Evolutionary conservation across 805 yeast species (phyloP).

Genomic region (Wickerhamiella dianesei): DNA sequence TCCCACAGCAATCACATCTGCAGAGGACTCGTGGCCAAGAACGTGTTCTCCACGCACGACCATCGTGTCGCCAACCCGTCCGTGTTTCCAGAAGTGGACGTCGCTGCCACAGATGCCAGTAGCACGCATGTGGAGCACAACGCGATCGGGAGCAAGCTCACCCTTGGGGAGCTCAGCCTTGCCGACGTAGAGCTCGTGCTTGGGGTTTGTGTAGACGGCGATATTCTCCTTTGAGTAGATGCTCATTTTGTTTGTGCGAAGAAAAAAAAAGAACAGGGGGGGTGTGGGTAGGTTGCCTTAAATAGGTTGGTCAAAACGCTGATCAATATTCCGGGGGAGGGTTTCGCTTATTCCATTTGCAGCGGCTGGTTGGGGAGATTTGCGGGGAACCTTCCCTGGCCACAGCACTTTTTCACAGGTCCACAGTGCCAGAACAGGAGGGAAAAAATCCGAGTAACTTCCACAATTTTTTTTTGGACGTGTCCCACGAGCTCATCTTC

Average conservation of each 20-base stretch:
- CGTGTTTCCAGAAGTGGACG: conserved; percentile 54
- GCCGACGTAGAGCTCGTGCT: conserved; percentile 22
- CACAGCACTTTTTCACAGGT: no score
- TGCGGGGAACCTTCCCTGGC: no score
- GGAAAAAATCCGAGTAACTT: no score
- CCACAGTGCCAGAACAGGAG: no score
- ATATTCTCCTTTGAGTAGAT: conserved; percentile 13
- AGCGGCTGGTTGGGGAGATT: background rate
- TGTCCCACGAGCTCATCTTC: no score
- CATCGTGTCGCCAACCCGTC: conserved; percentile 40
- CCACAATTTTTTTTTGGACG: background rate
- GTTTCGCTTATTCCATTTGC: background rate
- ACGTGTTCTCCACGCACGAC: conserved; percentile 51
- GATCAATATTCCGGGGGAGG: background rate
- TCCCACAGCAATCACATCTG: conserved; percentile 33
- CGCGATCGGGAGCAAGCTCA: conserved; percentile 28
- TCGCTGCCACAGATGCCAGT: conserved; percentile 71
- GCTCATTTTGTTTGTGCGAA: background rate
- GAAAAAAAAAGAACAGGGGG: no score
- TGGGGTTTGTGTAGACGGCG: conserved; percentile 25
- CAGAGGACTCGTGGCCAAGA: conserved; percentile 40
- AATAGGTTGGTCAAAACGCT: background rate
- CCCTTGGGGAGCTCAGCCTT: conserved; percentile 11
- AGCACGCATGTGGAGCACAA: conserved; percentile 43
- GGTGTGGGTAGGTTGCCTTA: background rate